Percentiles rank a stretch among this genome's conserved stretches.
These are phyloP conservation scores for Plasmodium gonderi DNA, from an alignment of 169 alveolate genomes.

Conservation along the genomic window DNA sequence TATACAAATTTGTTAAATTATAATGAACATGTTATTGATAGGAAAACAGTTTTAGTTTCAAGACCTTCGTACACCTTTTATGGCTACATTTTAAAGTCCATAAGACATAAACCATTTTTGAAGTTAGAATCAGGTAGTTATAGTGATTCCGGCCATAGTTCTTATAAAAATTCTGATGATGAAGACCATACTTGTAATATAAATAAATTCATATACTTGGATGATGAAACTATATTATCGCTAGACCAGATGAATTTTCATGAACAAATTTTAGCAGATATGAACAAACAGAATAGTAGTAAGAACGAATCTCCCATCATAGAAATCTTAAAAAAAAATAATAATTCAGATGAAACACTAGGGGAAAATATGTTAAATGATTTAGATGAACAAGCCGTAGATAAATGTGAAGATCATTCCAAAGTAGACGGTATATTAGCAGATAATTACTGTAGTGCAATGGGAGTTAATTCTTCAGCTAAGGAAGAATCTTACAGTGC, in stretches of 20 bases:
- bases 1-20: constrained; percentile 82
- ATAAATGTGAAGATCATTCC: neutral
- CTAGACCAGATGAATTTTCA: constrained; percentile 42
- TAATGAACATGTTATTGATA: constrained; percentile 74
- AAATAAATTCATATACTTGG: constrained; percentile 21
- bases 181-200: neutral
- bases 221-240: constrained; percentile 43
- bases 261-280: neutral
- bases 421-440: neutral
- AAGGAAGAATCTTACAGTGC: neutral
- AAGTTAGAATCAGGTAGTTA: neutral
- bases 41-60: constrained; percentile 80
- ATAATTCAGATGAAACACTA: neutral
- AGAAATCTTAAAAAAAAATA: neutral
- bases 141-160: neutral
- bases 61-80: constrained; percentile 83
- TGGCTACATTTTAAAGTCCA: constrained; percentile 57
- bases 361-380: neutral
- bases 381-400: neutral
- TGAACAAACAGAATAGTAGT: neutral
- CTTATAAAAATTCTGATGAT: neutral
- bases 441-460: neutral
- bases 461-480: neutral
- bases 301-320: neutral
- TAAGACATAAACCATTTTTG: neutral